Conservation (phyloP, 2,329 filamentous ascomycete species). For the Fusarium tuaranense region DNA sequence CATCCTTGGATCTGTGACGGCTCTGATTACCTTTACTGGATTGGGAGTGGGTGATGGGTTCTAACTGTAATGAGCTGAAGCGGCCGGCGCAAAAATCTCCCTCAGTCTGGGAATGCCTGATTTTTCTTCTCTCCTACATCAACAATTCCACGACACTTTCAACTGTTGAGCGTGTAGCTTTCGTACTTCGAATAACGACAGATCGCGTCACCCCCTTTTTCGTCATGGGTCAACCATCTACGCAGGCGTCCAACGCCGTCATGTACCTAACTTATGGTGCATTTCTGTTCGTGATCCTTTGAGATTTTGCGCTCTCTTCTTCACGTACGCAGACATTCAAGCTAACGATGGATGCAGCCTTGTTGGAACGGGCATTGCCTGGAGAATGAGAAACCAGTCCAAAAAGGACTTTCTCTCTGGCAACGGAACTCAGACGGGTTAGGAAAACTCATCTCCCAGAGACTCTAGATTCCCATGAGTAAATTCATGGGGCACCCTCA, state of each 20-base stretch:
- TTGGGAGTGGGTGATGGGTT: constrained; percentile 13
- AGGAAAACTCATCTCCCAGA: constrained; percentile 49
- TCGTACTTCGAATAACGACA: background rate
- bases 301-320: background rate
- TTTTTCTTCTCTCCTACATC: constrained; percentile 5
- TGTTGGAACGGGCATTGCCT: constrained; percentile 72
- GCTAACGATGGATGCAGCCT: constrained; percentile 55
- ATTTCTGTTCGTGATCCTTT: constrained; percentile 73
- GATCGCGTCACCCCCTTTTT: background rate
- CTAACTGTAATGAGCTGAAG: constrained; percentile 20
- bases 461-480: background rate
- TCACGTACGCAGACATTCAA: background rate
- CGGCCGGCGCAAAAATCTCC: constrained; percentile 18
- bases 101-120: background rate
- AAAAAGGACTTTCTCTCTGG: constrained; percentile 79
- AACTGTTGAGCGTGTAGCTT: background rate
- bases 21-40: constrained; percentile 6
- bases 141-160: background rate
- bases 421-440: constrained; percentile 87
- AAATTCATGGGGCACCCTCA: background rate
- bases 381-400: constrained; percentile 70
- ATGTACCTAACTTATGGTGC: constrained; percentile 83
- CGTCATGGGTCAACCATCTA: constrained; percentile 80
- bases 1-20: constrained; percentile 5
- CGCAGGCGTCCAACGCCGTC: constrained; percentile 82